Evolutionary conservation across 495 filamentous ascomycete genomes (phyloP).

Genomic region (Aspergillus campestris): DNA sequence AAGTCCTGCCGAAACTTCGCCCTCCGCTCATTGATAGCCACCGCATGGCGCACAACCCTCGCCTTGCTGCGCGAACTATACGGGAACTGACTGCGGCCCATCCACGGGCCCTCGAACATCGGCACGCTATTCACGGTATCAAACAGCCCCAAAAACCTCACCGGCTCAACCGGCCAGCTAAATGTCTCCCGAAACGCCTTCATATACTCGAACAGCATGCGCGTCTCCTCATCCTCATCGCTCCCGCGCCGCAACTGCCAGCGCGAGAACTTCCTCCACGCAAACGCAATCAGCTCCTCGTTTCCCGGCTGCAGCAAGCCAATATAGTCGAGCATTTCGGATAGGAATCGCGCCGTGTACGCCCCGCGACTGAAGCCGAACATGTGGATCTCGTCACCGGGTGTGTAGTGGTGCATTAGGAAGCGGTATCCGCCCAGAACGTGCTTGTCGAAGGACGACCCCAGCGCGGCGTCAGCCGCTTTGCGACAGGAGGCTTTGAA

Average conservation of each 20-base stretch:
- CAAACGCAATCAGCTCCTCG: conserved; percentile 70
- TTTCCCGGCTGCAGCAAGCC: conserved; percentile 67
- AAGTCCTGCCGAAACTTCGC: conserved; percentile 52
- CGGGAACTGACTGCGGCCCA: conserved; percentile 60
- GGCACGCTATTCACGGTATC: conserved; percentile 59
- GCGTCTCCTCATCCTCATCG: conserved; percentile 43
- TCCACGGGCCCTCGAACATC: conserved; percentile 62
- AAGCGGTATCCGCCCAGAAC: conserved; percentile 75
- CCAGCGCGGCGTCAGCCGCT: too few species aligned
- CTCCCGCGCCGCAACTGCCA: conserved; percentile 56
- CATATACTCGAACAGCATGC: conserved; percentile 58
- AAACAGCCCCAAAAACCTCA: conserved; percentile 24
- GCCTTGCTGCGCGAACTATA: conserved; percentile 61
- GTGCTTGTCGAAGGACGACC: conserved; percentile 33
- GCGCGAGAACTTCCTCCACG: conserved; percentile 69
- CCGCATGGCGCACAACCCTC: conserved; percentile 50
- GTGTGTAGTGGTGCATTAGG: conserved; percentile 69
- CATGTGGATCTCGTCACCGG: conserved; percentile 64
- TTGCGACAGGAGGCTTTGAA: too few species aligned
- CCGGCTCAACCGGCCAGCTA: conserved; percentile 53
- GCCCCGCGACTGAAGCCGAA: conserved; percentile 75
- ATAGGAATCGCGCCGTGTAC: conserved; percentile 70
- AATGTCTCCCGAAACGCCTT: conserved; percentile 66
- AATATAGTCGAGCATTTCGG: conserved; percentile 75
- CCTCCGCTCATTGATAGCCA: conserved; percentile 58